Conservation (phyloP, 176 grass and related monocot genomes). For the Oryza punctata region DNA sequence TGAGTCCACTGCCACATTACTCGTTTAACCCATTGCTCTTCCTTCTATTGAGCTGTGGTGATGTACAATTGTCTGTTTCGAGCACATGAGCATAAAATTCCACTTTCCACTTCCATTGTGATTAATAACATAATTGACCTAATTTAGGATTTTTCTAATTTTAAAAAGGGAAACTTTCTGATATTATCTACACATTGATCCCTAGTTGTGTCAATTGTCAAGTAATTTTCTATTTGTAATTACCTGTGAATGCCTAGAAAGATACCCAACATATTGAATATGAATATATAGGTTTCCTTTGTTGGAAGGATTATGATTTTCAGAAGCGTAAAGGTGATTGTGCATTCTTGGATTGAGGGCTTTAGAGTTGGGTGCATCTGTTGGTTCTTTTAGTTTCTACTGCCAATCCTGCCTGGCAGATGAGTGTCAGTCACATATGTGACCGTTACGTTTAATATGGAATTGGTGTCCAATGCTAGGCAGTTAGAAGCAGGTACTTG, state of each 20-base stretch:
- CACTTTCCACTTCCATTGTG: neutral
- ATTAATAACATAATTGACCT: neutral
- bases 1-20: conserved; percentile 7
- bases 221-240: neutral
- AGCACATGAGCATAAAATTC: neutral
- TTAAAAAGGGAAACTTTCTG: neutral
- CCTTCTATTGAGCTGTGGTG: conserved; percentile 5
- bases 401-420: neutral
- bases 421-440: neutral
- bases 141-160: conserved; percentile 7
- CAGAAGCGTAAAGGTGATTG: neutral
- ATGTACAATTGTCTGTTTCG: neutral
- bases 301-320: neutral
- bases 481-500: conserved; percentile 4
- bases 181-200: neutral
- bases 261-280: neutral
- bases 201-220: neutral
- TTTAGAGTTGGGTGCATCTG: neutral
- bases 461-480: neutral
- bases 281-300: neutral
- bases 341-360: neutral
- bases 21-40: neutral
- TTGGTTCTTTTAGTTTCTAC: neutral
- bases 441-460: neutral
- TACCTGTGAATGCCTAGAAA: neutral